A percentile compares a stretch with the other conserved stretches of the same genome.
Evolutionary conservation across 1,139 yeast genomes (phyloP).

Genomic region (Protomyces inouyei): DNA sequence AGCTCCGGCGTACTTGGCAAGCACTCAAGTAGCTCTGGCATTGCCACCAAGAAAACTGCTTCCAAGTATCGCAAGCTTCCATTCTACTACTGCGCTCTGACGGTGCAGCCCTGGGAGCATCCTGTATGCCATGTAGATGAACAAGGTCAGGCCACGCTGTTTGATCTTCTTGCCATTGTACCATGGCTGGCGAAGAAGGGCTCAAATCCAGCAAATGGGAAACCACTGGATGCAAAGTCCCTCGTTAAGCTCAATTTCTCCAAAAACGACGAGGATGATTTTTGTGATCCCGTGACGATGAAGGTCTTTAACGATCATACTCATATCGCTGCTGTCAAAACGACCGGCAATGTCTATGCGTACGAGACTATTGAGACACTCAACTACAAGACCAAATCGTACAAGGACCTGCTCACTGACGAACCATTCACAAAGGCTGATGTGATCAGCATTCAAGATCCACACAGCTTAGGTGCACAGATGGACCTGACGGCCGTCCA

Average conservation of each 20-base stretch:
- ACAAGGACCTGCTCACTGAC: slow-evolving; percentile 40
- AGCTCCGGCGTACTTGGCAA: slow-evolving; percentile 35
- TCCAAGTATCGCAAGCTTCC: slow-evolving; percentile 35
- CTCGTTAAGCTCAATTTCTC: slow-evolving; percentile 38
- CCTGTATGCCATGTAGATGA: slow-evolving; percentile 39
- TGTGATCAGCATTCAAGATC: slow-evolving; percentile 35
- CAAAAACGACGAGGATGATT: slow-evolving; percentile 37
- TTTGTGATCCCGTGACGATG: slow-evolving; percentile 40
- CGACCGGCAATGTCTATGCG: slow-evolving; percentile 40
- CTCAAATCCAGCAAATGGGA: slow-evolving; percentile 40
- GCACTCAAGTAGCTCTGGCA: slow-evolving; percentile 37
- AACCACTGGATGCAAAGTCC: slow-evolving; percentile 34
- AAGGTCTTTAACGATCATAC: slow-evolving; percentile 38
- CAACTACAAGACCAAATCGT: slow-evolving; percentile 37
- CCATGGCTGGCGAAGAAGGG: slow-evolving; percentile 39
- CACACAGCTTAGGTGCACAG: slow-evolving; percentile 22
- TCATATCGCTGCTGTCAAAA: slow-evolving; percentile 38
- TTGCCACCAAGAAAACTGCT: slow-evolving; percentile 30
- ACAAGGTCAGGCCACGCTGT: slow-evolving; percentile 35
- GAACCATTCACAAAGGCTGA: slow-evolving; percentile 38
- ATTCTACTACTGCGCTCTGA: slow-evolving; percentile 41
- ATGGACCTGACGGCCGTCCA: slow-evolving; percentile 24
- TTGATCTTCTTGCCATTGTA: slow-evolving; percentile 39
- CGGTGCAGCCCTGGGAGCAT: slow-evolving; percentile 39
- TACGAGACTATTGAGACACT: slow-evolving; percentile 38